These are phyloP conservation scores for Solanum pinnatisectum DNA, from an alignment of 257 asterid genomes.

Conservation along the genomic window DNA sequence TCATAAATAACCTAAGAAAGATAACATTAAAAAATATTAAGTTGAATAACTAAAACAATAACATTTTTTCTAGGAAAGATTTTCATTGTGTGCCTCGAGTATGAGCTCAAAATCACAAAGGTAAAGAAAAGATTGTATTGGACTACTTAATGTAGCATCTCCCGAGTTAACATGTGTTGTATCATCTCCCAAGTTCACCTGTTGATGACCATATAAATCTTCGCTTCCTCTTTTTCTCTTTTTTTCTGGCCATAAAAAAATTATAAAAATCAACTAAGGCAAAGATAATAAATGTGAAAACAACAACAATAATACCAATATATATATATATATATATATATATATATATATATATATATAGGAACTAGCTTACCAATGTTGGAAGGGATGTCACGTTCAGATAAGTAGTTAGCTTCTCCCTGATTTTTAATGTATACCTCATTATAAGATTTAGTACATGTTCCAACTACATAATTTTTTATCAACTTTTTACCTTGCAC, in stretches of 20 bases:
- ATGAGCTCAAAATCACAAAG: background rate
- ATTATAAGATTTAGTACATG: background rate
- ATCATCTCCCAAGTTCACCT: background rate
- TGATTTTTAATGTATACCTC: background rate
- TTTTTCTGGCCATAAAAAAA: background rate
- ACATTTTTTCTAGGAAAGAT: background rate
- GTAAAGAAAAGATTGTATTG: background rate
- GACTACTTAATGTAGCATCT: background rate
- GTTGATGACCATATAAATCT: background rate
- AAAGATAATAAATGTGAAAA: background rate
- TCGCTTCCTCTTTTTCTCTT: background rate
- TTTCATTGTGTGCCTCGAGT: background rate
- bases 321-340: too few species aligned
- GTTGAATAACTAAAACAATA: too few species aligned
- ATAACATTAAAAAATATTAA: too few species aligned
- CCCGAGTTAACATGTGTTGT: background rate
- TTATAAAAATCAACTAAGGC: background rate
- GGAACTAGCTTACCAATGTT: background rate
- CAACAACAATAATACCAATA: too few species aligned
- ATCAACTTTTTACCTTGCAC: background rate
- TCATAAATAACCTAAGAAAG: background rate
- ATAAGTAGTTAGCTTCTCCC: background rate
- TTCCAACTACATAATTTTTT: background rate
- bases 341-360: too few species aligned
- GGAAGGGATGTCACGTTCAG: background rate